Conservation (phyloP, 192 early-diverging fungal genomes). For the Dispira simplex region DNA sequence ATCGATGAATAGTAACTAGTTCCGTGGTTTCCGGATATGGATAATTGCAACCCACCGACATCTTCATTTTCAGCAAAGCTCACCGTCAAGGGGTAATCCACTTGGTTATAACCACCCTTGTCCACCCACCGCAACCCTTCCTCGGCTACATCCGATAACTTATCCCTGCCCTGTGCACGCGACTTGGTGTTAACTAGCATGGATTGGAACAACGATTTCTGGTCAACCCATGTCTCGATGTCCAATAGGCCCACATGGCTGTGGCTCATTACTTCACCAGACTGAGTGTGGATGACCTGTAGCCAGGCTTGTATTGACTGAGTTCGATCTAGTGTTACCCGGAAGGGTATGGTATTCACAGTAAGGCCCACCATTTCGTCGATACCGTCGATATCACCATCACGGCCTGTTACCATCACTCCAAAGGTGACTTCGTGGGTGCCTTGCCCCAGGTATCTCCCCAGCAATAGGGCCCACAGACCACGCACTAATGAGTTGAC, state of each 20-base stretch:
- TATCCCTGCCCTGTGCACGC: too few species aligned
- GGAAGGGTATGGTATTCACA: too few species aligned
- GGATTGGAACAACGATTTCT: background rate
- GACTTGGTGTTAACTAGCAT: background rate
- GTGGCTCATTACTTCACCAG: background rate
- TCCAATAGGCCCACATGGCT: background rate
- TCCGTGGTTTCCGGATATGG: too few species aligned
- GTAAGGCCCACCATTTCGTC: background rate
- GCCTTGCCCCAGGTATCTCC: background rate
- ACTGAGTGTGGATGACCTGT: background rate
- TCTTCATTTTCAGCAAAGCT: too few species aligned
- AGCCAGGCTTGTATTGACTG: background rate
- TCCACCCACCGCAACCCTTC: too few species aligned
- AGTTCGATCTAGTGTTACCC: background rate
- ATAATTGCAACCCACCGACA: too few species aligned
- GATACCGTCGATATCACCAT: background rate
- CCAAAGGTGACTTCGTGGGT: slow-evolving; percentile 4
- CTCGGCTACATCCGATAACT: too few species aligned
- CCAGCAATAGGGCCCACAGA: background rate
- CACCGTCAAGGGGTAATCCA: too few species aligned
- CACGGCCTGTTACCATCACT: background rate
- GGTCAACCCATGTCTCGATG: background rate
- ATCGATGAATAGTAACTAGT: too few species aligned
- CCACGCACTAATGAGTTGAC: background rate
- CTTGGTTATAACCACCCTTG: too few species aligned